Percentiles rank a stretch among this genome's conserved stretches.
phyloP scores from a whole-genome alignment of 179 eudicot genomes.

The Corrigiola litoralis region DNA sequence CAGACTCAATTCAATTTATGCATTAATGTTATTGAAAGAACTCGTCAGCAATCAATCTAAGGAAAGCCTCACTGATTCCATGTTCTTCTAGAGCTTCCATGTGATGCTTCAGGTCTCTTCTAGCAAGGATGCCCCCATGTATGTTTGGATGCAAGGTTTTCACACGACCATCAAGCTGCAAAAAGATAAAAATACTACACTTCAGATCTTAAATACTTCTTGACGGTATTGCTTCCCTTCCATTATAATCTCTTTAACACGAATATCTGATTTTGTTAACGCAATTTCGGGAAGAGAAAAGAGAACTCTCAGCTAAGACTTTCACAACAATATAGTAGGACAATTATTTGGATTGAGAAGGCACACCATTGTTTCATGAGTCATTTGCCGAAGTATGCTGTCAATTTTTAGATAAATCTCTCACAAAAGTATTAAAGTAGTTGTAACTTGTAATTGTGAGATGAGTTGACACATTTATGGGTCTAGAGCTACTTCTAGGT shows the following conservation, averaged over 20 bases:
- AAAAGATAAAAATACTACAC: slow-evolving; percentile 4
- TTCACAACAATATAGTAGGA: background rate
- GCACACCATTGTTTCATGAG: background rate
- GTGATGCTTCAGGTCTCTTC: slow-evolving; percentile 83
- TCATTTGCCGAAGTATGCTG: too few relatives aligned
- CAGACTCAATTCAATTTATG: background rate
- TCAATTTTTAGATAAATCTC: too few relatives aligned
- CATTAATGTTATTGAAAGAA: background rate
- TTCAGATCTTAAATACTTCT: background rate
- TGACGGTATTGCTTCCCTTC: background rate
- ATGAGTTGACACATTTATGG: too few relatives aligned
- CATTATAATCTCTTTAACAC: background rate
- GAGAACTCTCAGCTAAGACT: background rate
- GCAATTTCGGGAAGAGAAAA: too few relatives aligned
- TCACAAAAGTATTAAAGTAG: too few relatives aligned
- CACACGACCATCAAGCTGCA: slow-evolving; percentile 99
- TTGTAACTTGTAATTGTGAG: too few relatives aligned
- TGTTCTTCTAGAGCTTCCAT: slow-evolving; percentile 87
- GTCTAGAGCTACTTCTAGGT: too few relatives aligned
- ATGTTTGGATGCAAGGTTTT: slow-evolving; percentile 88
- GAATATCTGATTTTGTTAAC: background rate
- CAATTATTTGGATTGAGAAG: background rate
- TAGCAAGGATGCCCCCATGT: slow-evolving; percentile 97
- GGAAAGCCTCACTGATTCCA: slow-evolving; percentile 57
- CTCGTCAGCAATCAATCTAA: background rate